phyloP scores from a whole-genome alignment of 2,329 filamentous ascomycete genomes.

The Fonsecaea multimorphosa region DNA sequence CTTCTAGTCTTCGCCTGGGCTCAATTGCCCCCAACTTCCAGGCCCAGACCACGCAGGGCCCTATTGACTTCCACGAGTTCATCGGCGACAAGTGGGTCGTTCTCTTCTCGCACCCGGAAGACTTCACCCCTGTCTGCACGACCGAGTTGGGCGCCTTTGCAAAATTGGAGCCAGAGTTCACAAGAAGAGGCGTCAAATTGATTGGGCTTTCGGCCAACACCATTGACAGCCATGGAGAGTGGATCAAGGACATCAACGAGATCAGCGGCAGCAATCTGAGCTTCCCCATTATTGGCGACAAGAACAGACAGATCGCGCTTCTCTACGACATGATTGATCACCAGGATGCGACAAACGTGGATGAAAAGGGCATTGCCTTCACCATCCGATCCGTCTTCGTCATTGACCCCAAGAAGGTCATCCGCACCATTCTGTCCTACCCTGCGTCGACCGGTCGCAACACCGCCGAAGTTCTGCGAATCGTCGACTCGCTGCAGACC shows the following conservation, averaged over 20 bases:
- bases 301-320: slow-evolving; percentile 50
- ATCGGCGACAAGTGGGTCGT: slow-evolving; percentile 73
- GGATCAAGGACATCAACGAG: slow-evolving; percentile 61
- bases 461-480: slow-evolving; percentile 62
- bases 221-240: slow-evolving; percentile 60
- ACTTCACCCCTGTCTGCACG: slow-evolving; percentile 54
- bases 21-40: slow-evolving; percentile 72
- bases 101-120: slow-evolving; percentile 69
- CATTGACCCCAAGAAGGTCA: slow-evolving; percentile 69
- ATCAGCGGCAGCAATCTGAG: slow-evolving; percentile 45
- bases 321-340: slow-evolving; percentile 52
- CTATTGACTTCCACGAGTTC: slow-evolving; percentile 74
- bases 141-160: slow-evolving; percentile 69
- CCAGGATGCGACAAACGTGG: slow-evolving; percentile 52
- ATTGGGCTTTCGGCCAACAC: slow-evolving; percentile 66
- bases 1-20: slow-evolving; percentile 65
- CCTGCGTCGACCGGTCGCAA: slow-evolving; percentile 67
- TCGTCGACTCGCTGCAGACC: slow-evolving; percentile 64
- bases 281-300: slow-evolving; percentile 55
- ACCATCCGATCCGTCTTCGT: slow-evolving; percentile 70
- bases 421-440: slow-evolving; percentile 67
- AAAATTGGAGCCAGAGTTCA: slow-evolving; percentile 68
- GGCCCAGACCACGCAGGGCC: slow-evolving; percentile 69
- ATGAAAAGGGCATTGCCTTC: slow-evolving; percentile 60
- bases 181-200: slow-evolving; percentile 66